Conservation (phyloP, 805 yeast genomes). For the Nakazawaea ishiwadae region DNA sequence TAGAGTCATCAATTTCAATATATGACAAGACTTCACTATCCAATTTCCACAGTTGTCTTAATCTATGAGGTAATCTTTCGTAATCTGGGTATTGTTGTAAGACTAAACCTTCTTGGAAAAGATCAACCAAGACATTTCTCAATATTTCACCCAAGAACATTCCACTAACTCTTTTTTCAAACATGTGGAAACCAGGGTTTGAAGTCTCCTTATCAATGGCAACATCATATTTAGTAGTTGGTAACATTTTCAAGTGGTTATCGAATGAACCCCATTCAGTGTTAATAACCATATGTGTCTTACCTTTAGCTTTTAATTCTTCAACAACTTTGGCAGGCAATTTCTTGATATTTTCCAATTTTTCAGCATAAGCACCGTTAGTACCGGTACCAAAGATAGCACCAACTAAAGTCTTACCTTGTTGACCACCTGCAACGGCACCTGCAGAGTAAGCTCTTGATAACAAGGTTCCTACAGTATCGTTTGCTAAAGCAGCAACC, state of each 20-base stretch:
- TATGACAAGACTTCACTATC: constrained; percentile 82
- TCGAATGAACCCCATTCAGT: constrained; percentile 99
- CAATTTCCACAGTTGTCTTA: constrained; percentile 71
- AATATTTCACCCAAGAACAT: constrained; percentile 91
- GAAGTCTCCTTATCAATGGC: constrained; percentile 68
- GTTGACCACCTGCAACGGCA: constrained; percentile 47
- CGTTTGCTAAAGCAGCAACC: constrained; percentile 89
- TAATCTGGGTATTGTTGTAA: constrained; percentile 46
- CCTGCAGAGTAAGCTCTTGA: constrained; percentile 79
- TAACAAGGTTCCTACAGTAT: constrained; percentile 90
- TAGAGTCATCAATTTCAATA: constrained; percentile 80
- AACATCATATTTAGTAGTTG: constrained; percentile 73
- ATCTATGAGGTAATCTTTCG: constrained; percentile 51
- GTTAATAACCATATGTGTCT: constrained; percentile 78
- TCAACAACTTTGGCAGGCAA: constrained; percentile 44
- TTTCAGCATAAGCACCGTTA: constrained; percentile 90
- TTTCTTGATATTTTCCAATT: constrained; percentile 68
- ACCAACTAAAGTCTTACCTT: constrained; percentile 78
- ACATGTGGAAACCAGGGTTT: constrained; percentile 84
- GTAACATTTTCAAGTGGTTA: constrained; percentile 69
- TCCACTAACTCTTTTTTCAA: constrained; percentile 89
- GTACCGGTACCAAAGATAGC: constrained; percentile 97
- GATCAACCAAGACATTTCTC: constrained; percentile 67
- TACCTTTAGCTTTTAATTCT: constrained; percentile 36
- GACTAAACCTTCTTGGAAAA: constrained; percentile 52